Evolutionary conservation across 2,329 filamentous ascomycete genomes (phyloP).

Genomic region (Xylaria polymorpha): DNA sequence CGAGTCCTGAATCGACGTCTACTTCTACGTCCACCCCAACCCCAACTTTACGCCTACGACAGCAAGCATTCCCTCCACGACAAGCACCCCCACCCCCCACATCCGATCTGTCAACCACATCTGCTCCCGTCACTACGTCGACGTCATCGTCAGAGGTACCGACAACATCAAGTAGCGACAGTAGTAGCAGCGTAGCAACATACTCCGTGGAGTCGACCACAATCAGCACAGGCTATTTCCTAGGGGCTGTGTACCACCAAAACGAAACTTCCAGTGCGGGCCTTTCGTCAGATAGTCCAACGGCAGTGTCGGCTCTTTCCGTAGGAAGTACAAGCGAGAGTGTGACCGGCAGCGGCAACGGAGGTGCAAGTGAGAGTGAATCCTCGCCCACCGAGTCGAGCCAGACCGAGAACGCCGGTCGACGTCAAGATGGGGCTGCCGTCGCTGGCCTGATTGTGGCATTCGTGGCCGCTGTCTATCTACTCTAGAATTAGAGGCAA

Average conservation of each 20-base stretch:
- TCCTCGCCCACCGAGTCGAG: slow-evolving; percentile 52
- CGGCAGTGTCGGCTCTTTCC: slow-evolving; percentile 41
- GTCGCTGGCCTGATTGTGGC: slow-evolving; percentile 67
- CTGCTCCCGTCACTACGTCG: slow-evolving; percentile 20
- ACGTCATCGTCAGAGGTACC: slow-evolving; percentile 21
- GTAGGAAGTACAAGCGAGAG: slow-evolving; percentile 31
- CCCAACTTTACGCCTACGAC: slow-evolving; percentile 42
- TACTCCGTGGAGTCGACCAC: slow-evolving; percentile 30
- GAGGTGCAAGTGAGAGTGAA: slow-evolving; percentile 41
- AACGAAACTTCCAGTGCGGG: slow-evolving; percentile 52
- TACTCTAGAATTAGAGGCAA: slow-evolving; percentile 42
- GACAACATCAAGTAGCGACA: slow-evolving; percentile 22
- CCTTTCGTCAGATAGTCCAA: slow-evolving; percentile 42
- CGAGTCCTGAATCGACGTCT: slow-evolving; percentile 38
- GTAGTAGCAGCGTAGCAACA: slow-evolving; percentile 22
- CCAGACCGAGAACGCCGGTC: slow-evolving; percentile 58
- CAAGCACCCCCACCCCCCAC: slow-evolving; percentile 37
- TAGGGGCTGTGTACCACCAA: slow-evolving; percentile 66
- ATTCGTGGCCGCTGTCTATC: slow-evolving; percentile 61
- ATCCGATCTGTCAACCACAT: slow-evolving; percentile 24
- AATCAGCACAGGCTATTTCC: slow-evolving; percentile 44
- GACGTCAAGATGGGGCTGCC: slow-evolving; percentile 62
- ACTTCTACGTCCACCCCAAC: slow-evolving; percentile 44
- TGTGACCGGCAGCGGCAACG: slow-evolving; percentile 19
- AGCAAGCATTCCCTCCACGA: slow-evolving; percentile 37